These are phyloP conservation scores for Krasilnikovozyma curviuscula DNA, from an alignment of 768 basidiomycete species.

Conservation along the genomic window DNA sequence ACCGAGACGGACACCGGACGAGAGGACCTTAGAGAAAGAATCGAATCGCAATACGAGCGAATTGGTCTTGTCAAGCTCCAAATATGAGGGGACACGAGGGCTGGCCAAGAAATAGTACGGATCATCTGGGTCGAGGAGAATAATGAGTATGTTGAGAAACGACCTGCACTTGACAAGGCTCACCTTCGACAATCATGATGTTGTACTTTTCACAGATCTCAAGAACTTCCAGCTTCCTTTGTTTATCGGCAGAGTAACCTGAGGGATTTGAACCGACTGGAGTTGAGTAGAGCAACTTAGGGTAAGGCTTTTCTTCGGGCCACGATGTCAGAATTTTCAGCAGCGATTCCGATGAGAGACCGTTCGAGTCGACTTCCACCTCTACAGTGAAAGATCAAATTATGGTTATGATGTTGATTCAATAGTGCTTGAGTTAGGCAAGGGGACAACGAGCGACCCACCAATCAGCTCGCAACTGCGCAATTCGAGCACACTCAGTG, in stretches of 20 bases:
- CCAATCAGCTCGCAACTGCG: slow-evolving; percentile 23
- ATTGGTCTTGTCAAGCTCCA: slow-evolving; percentile 50
- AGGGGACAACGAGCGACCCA: slow-evolving; percentile 8
- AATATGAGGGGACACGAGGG: slow-evolving; percentile 56
- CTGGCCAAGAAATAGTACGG: slow-evolving; percentile 42
- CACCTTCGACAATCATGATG: slow-evolving; percentile 71
- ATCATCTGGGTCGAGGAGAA: slow-evolving; percentile 1
- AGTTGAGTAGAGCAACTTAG: slow-evolving; percentile 58
- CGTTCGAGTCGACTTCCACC: slow-evolving; percentile 55
- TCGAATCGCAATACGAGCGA: slow-evolving; percentile 78
- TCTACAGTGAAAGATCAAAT: too few species aligned
- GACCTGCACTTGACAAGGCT: slow-evolving; percentile 10
- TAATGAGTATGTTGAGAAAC: not conserved
- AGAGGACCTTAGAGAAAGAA: slow-evolving; percentile 60
- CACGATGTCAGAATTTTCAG: slow-evolving; percentile 50
- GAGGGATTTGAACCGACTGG: slow-evolving; percentile 65
- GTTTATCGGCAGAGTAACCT: slow-evolving; percentile 52
- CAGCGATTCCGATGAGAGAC: slow-evolving; percentile 43
- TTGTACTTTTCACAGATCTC: slow-evolving; percentile 50
- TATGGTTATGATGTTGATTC: too few species aligned
- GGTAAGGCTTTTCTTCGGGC: slow-evolving; percentile 50
- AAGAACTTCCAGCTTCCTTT: slow-evolving; percentile 48
- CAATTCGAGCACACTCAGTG: slow-evolving; percentile 22
- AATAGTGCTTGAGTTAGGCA: not conserved
- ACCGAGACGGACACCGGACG: slow-evolving; percentile 32